A percentile compares a stretch with the other conserved stretches of the same genome.
Conservation (phyloP, 345 rosid species). For the Balakata baccata region DNA sequence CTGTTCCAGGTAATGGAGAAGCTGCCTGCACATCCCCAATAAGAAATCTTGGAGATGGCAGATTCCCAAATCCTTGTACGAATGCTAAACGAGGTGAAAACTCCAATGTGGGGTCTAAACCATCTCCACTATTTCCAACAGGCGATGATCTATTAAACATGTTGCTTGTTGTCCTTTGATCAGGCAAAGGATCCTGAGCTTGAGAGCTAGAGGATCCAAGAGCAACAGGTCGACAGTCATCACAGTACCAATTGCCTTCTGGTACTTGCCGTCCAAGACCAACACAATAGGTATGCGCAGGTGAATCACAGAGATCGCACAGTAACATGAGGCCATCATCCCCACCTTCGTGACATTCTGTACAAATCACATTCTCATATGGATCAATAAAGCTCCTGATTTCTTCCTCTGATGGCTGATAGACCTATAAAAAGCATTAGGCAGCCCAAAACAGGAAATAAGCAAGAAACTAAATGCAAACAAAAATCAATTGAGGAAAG, state of each 20-base stretch:
- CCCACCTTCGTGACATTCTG: conserved; percentile 94
- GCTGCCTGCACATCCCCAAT: conserved; percentile 45
- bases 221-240: conserved; percentile 84
- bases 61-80: conserved; percentile 43
- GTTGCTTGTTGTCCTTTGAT: conserved; percentile 46
- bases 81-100: conserved; percentile 52
- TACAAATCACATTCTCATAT: conserved; percentile 82
- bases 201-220: conserved; percentile 70
- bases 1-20: conserved; percentile 65
- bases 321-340: conserved; percentile 97
- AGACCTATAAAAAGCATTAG: conserved; percentile 54
- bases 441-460: conserved; percentile 17
- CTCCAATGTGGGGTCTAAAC: conserved; percentile 42
- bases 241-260: conserved; percentile 98
- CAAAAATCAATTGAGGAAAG: conserved; percentile 6
- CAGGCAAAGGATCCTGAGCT: conserved; percentile 44
- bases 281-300: conserved; percentile 96
- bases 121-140: conserved; percentile 40
- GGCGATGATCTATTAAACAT: conserved; percentile 51
- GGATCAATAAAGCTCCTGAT: conserved; percentile 90
- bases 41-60: conserved; percentile 65
- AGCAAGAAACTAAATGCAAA: not conserved
- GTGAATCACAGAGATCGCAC: conserved; percentile 95
- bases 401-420: conserved; percentile 98
- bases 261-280: conserved; percentile 96